Evolutionary conservation across 164 flowering plant species (phyloP), one percentile per base, ranked within the genome.

Genomic region (Warburgia ugandensis): DNA sequence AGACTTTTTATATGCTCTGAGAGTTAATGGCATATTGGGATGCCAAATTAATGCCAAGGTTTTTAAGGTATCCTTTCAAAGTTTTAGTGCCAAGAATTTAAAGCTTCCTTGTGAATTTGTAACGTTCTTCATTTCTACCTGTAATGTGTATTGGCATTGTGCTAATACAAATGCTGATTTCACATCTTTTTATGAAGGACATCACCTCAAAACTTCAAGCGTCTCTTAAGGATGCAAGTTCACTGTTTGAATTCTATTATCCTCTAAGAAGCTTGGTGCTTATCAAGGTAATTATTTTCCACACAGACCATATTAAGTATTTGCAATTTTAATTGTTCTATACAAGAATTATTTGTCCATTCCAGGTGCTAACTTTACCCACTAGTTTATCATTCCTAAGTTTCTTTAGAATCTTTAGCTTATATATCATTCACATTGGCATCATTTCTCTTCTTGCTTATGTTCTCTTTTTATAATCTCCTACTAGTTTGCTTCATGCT

Each of bases 221-320:
- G 30, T 54, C 59, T 40, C 48, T 78, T 20, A 75, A 56, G 56
- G 77, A 57, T 63, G 91, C 97, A 43, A 76, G 66, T 64, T 75
- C 90, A 14, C 75, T 94, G 69, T 69, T 73, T 62, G 95, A 86
- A 49, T 86, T 76, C 48, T 77, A 88, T 72, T 61, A 80, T 50
- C 65, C 86, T 16, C 50, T 86, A 23, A 86, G 86, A 65, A 62
- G 97, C 55, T 66, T 94, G 70, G 59, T 60, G n/a, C 78, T 79
- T 45, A 69, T 86, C 54, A 86, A 89, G 97, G 99, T 82, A 75
- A 61, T 23, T 2, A 14, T 31, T 40, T 40, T 6, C 20, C 37
- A n/a, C n/a, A n/a, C n/a, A n/a, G n/a, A n/a, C n/a, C n/a, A n/a
- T n/a, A n/a, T n/a, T n/a, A n/a, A n/a, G n/a, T n/a, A n/a, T n/a